Percentiles rank a stretch among this genome's conserved stretches.
phyloP scores from a whole-genome alignment of 2,329 filamentous ascomycete genomes.

The Ophiosphaerella korrae region DNA sequence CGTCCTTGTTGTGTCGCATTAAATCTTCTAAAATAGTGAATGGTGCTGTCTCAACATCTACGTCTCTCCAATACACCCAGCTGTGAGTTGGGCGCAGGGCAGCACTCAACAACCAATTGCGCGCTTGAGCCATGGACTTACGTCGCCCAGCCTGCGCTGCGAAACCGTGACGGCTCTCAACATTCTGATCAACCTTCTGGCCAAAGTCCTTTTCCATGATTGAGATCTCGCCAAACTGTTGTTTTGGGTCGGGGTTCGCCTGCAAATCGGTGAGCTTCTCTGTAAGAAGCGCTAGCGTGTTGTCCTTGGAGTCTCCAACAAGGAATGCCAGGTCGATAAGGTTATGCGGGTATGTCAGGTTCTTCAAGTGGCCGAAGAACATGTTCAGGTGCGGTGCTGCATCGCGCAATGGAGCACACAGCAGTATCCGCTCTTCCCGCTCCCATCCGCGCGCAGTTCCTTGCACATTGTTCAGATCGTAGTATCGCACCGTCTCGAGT shows the following conservation, averaged over 20 bases:
- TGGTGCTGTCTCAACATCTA: conserved; percentile 95
- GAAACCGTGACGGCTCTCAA: conserved; percentile 96
- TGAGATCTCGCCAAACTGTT: conserved; percentile 92
- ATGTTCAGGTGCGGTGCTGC: conserved; percentile 90
- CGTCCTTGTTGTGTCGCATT: conserved; percentile 98
- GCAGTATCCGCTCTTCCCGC: conserved; percentile 88
- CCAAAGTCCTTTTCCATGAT: conserved; percentile 99
- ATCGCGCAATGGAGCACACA: conserved; percentile 93
- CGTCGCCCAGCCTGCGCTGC: conserved; percentile 90
- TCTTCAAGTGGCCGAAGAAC: conserved; percentile 98
- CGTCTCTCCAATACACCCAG: conserved; percentile 99
- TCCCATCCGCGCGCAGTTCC: conserved; percentile 95
- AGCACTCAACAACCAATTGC: conserved; percentile 95
- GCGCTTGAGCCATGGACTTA: conserved; percentile 96
- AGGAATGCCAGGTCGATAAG: conserved; percentile 95
- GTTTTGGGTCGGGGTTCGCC: conserved; percentile 74
- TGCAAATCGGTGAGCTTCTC: conserved; percentile 80
- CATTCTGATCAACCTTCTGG: conserved; percentile 95
- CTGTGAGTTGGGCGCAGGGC: conserved; percentile 93
- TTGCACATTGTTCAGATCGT: conserved; percentile 89
- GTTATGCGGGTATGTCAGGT: conserved; percentile 96
- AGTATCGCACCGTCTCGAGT: conserved; percentile 94
- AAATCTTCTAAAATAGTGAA: conserved; percentile 96
- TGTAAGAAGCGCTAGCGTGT: conserved; percentile 77
- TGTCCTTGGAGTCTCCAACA: conserved; percentile 95